Conservation (phyloP, 2,329 filamentous ascomycete genomes). For the Scytalidium sp. region DNA sequence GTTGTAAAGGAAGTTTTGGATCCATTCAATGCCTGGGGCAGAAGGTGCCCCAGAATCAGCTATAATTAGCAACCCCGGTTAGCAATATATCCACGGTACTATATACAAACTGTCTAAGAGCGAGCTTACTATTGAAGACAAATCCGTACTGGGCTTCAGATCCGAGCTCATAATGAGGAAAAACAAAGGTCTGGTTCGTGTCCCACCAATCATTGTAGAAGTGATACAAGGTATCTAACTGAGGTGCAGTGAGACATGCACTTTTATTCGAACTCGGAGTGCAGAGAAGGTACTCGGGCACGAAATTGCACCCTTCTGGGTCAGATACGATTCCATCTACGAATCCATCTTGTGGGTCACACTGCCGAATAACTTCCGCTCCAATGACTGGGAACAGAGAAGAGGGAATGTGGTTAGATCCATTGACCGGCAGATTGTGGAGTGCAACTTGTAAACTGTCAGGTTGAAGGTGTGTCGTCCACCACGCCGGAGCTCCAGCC, state of each 20-base stretch:
- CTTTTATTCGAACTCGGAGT: slow-evolving; percentile 23
- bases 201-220: slow-evolving; percentile 35
- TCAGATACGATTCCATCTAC: slow-evolving; percentile 42
- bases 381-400: slow-evolving; percentile 41
- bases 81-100: too few relatives aligned
- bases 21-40: slow-evolving; percentile 5
- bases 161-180: slow-evolving; percentile 9
- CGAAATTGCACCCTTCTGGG: slow-evolving; percentile 30
- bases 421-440: slow-evolving; percentile 44
- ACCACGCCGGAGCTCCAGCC: slow-evolving; percentile 32
- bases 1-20: slow-evolving; percentile 9
- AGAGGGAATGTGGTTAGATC: slow-evolving; percentile 40
- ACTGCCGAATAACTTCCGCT: slow-evolving; percentile 43
- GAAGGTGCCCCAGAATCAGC: slow-evolving; percentile 5
- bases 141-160: slow-evolving; percentile 7
- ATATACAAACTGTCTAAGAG: too few relatives aligned
- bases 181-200: too few relatives aligned
- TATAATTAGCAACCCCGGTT: too few relatives aligned
- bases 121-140: slow-evolving; percentile 6
- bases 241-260: slow-evolving; percentile 39
- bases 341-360: slow-evolving; percentile 45
- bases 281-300: slow-evolving; percentile 26
- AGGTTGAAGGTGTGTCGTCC: slow-evolving; percentile 9
- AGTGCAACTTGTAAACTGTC: slow-evolving; percentile 39
- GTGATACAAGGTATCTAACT: slow-evolving; percentile 38